Base-by-base conservation (phyloP, 441 rosid species). In the Pelargonium cotyledonis region DNA sequence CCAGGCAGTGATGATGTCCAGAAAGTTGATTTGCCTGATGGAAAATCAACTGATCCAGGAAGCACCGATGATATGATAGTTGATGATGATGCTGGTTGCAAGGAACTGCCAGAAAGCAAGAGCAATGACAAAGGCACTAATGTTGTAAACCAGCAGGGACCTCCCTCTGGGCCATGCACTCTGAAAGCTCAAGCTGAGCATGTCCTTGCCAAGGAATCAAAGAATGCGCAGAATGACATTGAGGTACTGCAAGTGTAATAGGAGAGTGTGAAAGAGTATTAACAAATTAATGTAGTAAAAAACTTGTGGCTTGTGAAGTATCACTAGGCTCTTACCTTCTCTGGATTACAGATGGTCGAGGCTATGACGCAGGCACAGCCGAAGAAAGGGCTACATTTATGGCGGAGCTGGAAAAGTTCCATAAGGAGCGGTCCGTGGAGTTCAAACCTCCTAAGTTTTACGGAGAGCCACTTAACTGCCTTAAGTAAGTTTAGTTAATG, bases 381-480 rank as follows among this genome's bases (percentile, higher is more conserved):
- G 92, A 82, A 81, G 95, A 90, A 68, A 83, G 80, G 78, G 86
- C 75, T 14, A 84, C 80, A 63, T 92, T 92, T 79, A 84, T 90
- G 85, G 86, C 75, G 78, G 96, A 92, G 79, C 86, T 92, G 74
- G 96, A 88, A 75, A 77, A 72, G 68, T 90, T 86, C 72, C 73
- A 84, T 71, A 85, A 80, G 84, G 89, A 87, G 68, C 76, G 76
- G 68, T 68, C 76, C 65, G 69, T 88, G 70, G 97, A 88, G 40
- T 91, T 86, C 77, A 90, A 92, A 80, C 85, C 93, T 23, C 93
- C 93, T 4, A 90, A 92, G 79, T 92, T 90, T 78, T 90, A 90
- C 69, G 96, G 96, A 68, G 88, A 87, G 73, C 96, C 90, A 5
- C 78, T 92, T 29, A 92, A 90, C 72, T 90, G 92, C 73, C 89